Evolutionary conservation across 2,329 filamentous ascomycete species (phyloP), one percentile per base, ranked within the genome.

Genomic region (Sporothrix luriei): DNA sequence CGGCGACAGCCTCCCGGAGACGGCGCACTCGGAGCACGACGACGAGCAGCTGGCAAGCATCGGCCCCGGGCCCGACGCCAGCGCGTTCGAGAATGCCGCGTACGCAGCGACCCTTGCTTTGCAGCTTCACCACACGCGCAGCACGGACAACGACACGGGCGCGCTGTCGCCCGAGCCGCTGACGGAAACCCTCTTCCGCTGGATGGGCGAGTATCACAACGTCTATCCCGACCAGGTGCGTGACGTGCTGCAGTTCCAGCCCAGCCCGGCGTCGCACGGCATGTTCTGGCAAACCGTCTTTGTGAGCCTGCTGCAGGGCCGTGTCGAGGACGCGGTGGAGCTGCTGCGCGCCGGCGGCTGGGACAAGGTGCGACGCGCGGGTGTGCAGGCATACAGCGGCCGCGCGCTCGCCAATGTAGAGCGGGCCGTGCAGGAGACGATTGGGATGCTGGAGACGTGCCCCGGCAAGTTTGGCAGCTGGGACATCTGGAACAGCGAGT

Each of bases 271-370:
- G 1, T 88, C 88, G 55, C 91, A 95, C 75, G 82, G 84, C 33
- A 83, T 91, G 48, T 98, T 93, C 79, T 98, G 94, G 94, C 91
- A 94, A 76, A 88, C 88, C 1, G 82, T 97, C n/a, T 91, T 90
- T 74, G 87, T 87, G 69, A 84, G 88, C 16, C 83, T 94, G 26
- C 82, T 97, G 33, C 90, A 93, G 61, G 94, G 94, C 54, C 89
- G 90, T 70, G 85, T 97, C 55, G 75, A 78, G 16, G 87, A 87
- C 54, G 89, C 90, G 1, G 83, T 90, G n/a, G 81, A 85, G 61
- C 79, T 97, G 38, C 83, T 98, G 62, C 86, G 84, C 70, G 86
- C 88, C 68, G 93, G 92, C 13, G 91, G 92, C 43, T 97, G 95
- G 85, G 89, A 89, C 73, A 82, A 91, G 71, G 91, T 93, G 33